A percentile compares a stretch with the other conserved stretches of the same genome.
Evolutionary conservation across 495 filamentous ascomycete genomes (phyloP).

Genomic region (Xylaria curta): DNA sequence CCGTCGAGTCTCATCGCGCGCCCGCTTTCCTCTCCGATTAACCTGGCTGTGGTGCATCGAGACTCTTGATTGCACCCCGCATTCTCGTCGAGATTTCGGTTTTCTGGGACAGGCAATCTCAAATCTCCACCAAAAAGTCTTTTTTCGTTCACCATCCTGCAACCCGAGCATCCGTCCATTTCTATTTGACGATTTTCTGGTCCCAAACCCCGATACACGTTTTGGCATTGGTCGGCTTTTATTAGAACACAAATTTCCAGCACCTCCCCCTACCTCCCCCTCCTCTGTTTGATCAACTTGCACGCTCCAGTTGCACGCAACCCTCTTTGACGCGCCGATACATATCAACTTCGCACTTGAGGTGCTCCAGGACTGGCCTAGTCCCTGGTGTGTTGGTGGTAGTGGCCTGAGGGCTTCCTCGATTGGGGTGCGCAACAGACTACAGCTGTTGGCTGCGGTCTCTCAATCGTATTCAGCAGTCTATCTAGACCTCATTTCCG

Average conservation of each 20-base stretch:
- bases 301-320: slow-evolving; percentile 25
- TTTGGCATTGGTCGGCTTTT: slow-evolving; percentile 25
- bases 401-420: slow-evolving; percentile 36
- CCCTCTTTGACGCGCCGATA: slow-evolving; percentile 28
- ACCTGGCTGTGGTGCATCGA: slow-evolving; percentile 17
- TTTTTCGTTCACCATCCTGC: slow-evolving; percentile 25
- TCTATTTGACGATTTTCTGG: slow-evolving; percentile 23
- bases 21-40: slow-evolving; percentile 19
- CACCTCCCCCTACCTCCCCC: background rate
- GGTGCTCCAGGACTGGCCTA: slow-evolving; percentile 34
- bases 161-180: slow-evolving; percentile 24
- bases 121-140: slow-evolving; percentile 30
- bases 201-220: slow-evolving; percentile 27
- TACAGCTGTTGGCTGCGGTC: slow-evolving; percentile 25
- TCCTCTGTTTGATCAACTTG: slow-evolving; percentile 20
- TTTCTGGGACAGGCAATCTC: slow-evolving; percentile 32
- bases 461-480: slow-evolving; percentile 28
- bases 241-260: slow-evolving; percentile 19
- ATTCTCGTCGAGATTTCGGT: slow-evolving; percentile 30
- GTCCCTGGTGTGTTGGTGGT: slow-evolving; percentile 39
- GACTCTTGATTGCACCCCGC: slow-evolving; percentile 40
- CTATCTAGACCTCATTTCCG: slow-evolving; percentile 30
- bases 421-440: slow-evolving; percentile 39
- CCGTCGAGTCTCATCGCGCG: slow-evolving; percentile 11
- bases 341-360: slow-evolving; percentile 23